A percentile compares a stretch with the other conserved stretches of the same genome.
These are phyloP conservation scores for Endoconidiophora laricicola DNA, from an alignment of 2,329 filamentous ascomycete species.

Conservation along the genomic window DNA sequence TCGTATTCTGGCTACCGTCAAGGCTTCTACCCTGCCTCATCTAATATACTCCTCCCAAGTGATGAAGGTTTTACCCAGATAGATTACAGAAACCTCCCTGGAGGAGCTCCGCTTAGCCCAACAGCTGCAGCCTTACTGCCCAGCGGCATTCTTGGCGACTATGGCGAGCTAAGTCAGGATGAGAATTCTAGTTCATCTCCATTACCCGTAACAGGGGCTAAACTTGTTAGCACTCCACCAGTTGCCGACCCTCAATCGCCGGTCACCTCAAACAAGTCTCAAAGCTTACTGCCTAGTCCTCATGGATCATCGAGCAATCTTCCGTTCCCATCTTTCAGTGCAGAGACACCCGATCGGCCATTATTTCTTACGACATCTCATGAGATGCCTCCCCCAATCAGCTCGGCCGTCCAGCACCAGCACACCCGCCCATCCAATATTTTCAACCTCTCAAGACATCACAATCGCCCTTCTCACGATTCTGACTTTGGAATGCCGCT, in stretches of 20 bases:
- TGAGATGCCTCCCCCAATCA: slow-evolving; percentile 18
- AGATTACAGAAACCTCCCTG: slow-evolving; percentile 42
- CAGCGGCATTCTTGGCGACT: slow-evolving; percentile 46
- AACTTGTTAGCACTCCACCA: slow-evolving; percentile 15
- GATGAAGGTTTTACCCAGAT: slow-evolving; percentile 38
- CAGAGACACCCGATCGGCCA: slow-evolving; percentile 11
- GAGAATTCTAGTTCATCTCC: slow-evolving; percentile 32
- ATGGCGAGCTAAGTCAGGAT: slow-evolving; percentile 26
- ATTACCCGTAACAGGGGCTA: slow-evolving; percentile 21
- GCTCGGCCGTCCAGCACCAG: slow-evolving; percentile 23
- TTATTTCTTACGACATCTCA: slow-evolving; percentile 8
- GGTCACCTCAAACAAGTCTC: slow-evolving; percentile 38
- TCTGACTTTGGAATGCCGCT: slow-evolving; percentile 46
- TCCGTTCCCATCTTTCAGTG: slow-evolving; percentile 27
- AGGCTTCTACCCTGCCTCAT: slow-evolving; percentile 28
- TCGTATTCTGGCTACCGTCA: slow-evolving; percentile 35
- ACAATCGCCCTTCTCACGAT: slow-evolving; percentile 24
- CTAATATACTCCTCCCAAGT: slow-evolving; percentile 12
- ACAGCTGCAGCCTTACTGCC: slow-evolving; percentile 60
- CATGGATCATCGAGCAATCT: slow-evolving; percentile 43
- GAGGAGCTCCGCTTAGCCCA: slow-evolving; percentile 57
- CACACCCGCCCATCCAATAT: slow-evolving; percentile 30
- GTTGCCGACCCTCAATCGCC: slow-evolving; percentile 39
- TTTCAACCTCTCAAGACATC: slow-evolving; percentile 40
- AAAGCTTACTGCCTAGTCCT: slow-evolving; percentile 43